Conservation (phyloP, 257 asterid species). For the Primulina huaijiensis region DNA sequence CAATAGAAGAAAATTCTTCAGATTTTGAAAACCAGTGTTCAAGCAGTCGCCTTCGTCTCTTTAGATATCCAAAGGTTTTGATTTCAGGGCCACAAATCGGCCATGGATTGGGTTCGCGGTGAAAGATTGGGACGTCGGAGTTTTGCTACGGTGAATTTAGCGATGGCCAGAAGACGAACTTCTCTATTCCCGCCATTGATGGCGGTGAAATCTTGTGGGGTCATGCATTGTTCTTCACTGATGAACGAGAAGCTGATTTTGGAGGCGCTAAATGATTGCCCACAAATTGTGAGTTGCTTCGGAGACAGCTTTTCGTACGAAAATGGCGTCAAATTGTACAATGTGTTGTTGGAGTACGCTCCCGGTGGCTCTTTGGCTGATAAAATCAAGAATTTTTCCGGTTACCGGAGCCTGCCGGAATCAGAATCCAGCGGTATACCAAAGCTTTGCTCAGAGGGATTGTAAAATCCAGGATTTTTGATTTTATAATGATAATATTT, state of each 20-base stretch:
- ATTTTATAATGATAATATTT: too few species aligned
- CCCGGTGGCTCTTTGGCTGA: conserved; percentile 63
- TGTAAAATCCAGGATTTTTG: too few species aligned
- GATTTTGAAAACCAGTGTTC: not conserved
- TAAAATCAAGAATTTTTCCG: conserved; percentile 37
- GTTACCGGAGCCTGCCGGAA: conserved; percentile 37
- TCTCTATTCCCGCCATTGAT: conserved; percentile 33
- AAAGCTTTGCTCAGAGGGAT: conserved; percentile 58
- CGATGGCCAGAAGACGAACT: conserved; percentile 32
- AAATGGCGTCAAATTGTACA: conserved; percentile 69
- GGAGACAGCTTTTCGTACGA: conserved; percentile 60
- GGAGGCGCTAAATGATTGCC: conserved; percentile 56
- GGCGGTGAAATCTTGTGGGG: conserved; percentile 74
- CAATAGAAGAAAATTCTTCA: conserved; percentile 16
- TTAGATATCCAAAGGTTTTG: not conserved
- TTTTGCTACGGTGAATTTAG: conserved; percentile 71
- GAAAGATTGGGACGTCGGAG: conserved; percentile 69
- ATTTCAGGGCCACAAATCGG: not conserved
- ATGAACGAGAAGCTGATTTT: conserved; percentile 51
- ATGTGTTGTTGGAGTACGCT: conserved; percentile 76
- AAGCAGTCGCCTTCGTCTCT: not conserved
- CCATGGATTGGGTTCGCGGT: conserved; percentile 90
- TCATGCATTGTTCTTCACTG: conserved; percentile 44
- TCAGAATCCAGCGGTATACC: conserved; percentile 41
- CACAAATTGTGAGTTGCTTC: conserved; percentile 58